Conservation (phyloP, 2,329 filamentous ascomycete species). For the Bipolaris bicolor region DNA sequence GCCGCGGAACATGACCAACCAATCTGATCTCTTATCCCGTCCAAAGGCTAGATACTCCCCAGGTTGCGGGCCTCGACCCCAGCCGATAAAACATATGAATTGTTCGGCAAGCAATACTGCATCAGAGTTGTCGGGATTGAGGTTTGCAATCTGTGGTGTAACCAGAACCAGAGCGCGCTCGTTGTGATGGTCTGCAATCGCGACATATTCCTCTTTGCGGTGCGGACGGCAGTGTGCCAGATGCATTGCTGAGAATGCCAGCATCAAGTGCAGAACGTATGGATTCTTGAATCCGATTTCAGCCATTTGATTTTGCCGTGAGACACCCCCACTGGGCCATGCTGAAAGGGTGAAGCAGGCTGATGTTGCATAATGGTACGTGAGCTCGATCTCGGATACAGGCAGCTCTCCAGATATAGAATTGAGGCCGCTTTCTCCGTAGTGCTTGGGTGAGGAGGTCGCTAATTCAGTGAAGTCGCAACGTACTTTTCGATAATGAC, state of each 20-base stretch:
- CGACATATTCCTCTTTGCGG: slow-evolving; percentile 24
- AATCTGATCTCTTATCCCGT: slow-evolving; percentile 32
- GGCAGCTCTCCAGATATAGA: neutral
- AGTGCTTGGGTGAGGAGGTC: neutral
- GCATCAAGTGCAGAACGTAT: slow-evolving; percentile 31
- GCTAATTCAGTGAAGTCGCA: slow-evolving; percentile 27
- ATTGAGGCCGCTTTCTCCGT: neutral
- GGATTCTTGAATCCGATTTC: slow-evolving; percentile 27
- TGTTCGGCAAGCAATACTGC: slow-evolving; percentile 34
- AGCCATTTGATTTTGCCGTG: slow-evolving; percentile 26
- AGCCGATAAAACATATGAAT: slow-evolving; percentile 33
- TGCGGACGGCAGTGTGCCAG: slow-evolving; percentile 30
- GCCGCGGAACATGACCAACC: slow-evolving; percentile 41
- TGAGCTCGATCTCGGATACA: slow-evolving; percentile 34
- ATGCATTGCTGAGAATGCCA: slow-evolving; percentile 36
- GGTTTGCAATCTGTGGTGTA: slow-evolving; percentile 28
- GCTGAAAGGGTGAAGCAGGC: slow-evolving; percentile 31
- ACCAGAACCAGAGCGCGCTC: slow-evolving; percentile 27
- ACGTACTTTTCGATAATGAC: slow-evolving; percentile 27
- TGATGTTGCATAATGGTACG: slow-evolving; percentile 36
- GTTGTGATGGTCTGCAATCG: slow-evolving; percentile 31
- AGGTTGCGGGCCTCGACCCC: slow-evolving; percentile 33
- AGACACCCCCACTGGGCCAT: slow-evolving; percentile 18
- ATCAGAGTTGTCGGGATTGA: slow-evolving; percentile 30
- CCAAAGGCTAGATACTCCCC: slow-evolving; percentile 42